Percentiles rank a stretch among this genome's conserved stretches.
These are phyloP conservation scores for Pichia sp. DNA, from an alignment of 1,139 yeast species.

Conservation along the genomic window DNA sequence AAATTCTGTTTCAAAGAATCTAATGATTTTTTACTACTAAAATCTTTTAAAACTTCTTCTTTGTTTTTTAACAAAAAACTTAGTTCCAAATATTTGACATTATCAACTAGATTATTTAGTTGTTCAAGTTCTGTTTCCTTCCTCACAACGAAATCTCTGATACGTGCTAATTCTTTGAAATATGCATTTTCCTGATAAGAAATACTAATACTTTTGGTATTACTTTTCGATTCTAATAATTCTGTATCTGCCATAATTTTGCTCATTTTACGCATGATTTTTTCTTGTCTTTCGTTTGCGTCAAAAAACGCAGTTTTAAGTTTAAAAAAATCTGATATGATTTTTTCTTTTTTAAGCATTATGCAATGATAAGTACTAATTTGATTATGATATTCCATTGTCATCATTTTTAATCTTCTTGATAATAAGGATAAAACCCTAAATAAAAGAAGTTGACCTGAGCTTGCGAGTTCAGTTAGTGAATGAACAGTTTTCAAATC, in stretches of 20 bases:
- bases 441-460: constrained; percentile 19
- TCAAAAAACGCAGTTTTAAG: constrained; percentile 11
- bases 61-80: constrained; percentile 6
- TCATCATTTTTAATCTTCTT: constrained; percentile 18
- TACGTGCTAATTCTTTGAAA: constrained; percentile 21
- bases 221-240: constrained; percentile 9
- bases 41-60: constrained; percentile 5
- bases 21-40: constrained; percentile 10
- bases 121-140: constrained; percentile 18
- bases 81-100: constrained; percentile 18
- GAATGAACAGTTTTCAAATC: constrained; percentile 17
- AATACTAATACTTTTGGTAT: constrained; percentile 14
- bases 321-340: constrained; percentile 6
- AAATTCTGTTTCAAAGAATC: constrained; percentile 17
- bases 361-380: constrained; percentile 17
- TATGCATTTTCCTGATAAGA: constrained; percentile 24
- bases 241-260: constrained; percentile 13
- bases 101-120: constrained; percentile 12
- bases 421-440: constrained; percentile 16
- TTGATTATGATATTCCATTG: constrained; percentile 24
- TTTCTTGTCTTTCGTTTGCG: constrained; percentile 17
- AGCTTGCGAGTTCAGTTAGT: constrained; percentile 14
- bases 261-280: constrained; percentile 14
- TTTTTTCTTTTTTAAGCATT: constrained; percentile 10
- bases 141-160: constrained; percentile 14